Evolutionary conservation across 2,329 filamentous ascomycete genomes (phyloP).

Genomic region (Trematosphaeria pertusa): DNA sequence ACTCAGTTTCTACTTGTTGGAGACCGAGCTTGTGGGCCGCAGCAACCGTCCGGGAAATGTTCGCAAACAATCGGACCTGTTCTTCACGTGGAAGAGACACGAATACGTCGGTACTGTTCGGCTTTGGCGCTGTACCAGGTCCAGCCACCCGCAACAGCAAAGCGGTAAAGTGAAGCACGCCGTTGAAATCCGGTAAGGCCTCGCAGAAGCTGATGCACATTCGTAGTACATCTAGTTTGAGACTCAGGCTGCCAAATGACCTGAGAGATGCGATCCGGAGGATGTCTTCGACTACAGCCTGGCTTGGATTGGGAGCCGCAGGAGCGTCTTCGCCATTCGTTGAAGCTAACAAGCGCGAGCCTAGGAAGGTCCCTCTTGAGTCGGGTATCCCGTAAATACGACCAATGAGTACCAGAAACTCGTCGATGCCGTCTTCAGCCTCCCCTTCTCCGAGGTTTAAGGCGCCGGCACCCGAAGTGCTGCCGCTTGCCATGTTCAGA

Average conservation of each 20-base stretch:
- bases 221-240: slow-evolving; percentile 87
- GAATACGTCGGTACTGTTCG: slow-evolving; percentile 71
- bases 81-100: slow-evolving; percentile 80
- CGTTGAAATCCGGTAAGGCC: slow-evolving; percentile 87
- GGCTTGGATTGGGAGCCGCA: slow-evolving; percentile 43
- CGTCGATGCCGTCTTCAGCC: slow-evolving; percentile 49
- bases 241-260: slow-evolving; percentile 74
- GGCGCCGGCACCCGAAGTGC: slow-evolving; percentile 79
- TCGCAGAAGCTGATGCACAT: slow-evolving; percentile 95
- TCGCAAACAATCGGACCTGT: slow-evolving; percentile 81
- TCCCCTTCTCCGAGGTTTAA: slow-evolving; percentile 59
- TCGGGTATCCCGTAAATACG: slow-evolving; percentile 53
- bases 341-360: slow-evolving; percentile 45
- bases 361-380: slow-evolving; percentile 27
- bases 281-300: slow-evolving; percentile 59
- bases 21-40: slow-evolving; percentile 79
- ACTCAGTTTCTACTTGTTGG: slow-evolving; percentile 75
- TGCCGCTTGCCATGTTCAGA: slow-evolving; percentile 58
- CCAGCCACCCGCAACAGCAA: slow-evolving; percentile 84
- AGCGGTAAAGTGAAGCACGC: slow-evolving; percentile 86
- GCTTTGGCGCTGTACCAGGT: slow-evolving; percentile 74
- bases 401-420: slow-evolving; percentile 50
- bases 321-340: slow-evolving; percentile 8
- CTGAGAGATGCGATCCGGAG: slow-evolving; percentile 60
- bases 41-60: slow-evolving; percentile 81